Percentiles rank a stretch among this genome's conserved stretches.
These are phyloP conservation scores for Cydonia oblonga DNA, from an alignment of 331 rosid species.

Conservation along the genomic window DNA sequence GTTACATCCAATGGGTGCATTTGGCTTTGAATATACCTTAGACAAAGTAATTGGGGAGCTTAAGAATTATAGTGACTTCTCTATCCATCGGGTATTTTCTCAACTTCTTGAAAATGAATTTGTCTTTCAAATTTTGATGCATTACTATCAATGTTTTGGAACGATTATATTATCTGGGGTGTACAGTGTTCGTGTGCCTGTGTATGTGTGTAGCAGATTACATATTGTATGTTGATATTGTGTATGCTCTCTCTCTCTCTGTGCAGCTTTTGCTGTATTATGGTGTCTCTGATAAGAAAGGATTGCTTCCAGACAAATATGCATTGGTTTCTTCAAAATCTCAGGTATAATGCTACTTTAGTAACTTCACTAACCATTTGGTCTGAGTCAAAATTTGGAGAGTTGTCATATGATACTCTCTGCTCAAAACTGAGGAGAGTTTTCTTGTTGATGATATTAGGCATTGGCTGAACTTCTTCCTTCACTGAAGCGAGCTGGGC, in stretches of 20 bases:
- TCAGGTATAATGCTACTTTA: slow-evolving; percentile 42
- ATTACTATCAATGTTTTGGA: no score
- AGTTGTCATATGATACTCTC: slow-evolving; percentile 1
- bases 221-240: not conserved
- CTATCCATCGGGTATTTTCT: slow-evolving; percentile 73
- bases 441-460: slow-evolving; percentile 15
- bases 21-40: slow-evolving; percentile 86
- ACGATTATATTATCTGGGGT: no score
- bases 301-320: slow-evolving; percentile 55
- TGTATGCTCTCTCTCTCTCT: not conserved
- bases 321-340: slow-evolving; percentile 87
- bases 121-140: no score
- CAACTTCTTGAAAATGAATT: not conserved
- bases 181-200: no score
- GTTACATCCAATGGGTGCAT: slow-evolving; percentile 76
- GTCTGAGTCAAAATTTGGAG: slow-evolving; percentile 2
- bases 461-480: slow-evolving; percentile 77
- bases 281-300: slow-evolving; percentile 55
- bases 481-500: slow-evolving; percentile 59
- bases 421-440: slow-evolving; percentile 16
- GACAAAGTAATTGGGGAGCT: slow-evolving; percentile 83
- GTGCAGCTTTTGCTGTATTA: slow-evolving; percentile 69
- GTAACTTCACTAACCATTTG: not conserved
- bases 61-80: slow-evolving; percentile 70
- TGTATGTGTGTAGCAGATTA: not conserved